Evolutionary conservation across 768 basidiomycete species (phyloP).

Genomic region (Macrolepiota albuminosa): DNA sequence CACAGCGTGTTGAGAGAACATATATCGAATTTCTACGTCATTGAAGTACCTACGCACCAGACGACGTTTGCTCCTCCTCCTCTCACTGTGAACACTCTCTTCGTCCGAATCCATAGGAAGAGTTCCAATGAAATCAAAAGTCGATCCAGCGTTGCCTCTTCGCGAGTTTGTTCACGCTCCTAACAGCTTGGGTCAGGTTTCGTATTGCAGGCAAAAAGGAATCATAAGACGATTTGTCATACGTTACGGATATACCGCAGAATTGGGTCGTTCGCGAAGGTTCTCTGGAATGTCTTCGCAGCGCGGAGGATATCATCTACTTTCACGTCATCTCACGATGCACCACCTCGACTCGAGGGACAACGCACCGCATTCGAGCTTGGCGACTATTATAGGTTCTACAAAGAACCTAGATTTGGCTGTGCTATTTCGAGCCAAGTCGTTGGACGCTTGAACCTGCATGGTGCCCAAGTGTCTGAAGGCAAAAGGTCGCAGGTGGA

Average conservation of each 20-base stretch:
- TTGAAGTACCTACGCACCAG: slow-evolving; percentile 13
- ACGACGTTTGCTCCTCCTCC: slow-evolving; percentile 19
- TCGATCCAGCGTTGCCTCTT: slow-evolving; percentile 1
- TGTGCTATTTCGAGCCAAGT: not conserved
- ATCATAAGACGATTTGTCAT: not conserved
- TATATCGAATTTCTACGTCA: not conserved
- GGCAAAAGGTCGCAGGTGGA: not conserved
- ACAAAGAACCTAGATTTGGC: not conserved
- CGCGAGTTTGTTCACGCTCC: slow-evolving; percentile 2
- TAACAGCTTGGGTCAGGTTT: not conserved
- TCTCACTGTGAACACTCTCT: slow-evolving; percentile 20
- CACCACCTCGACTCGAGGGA: not conserved
- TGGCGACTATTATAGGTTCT: not conserved
- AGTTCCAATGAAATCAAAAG: slow-evolving; percentile 3
- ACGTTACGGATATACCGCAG: slow-evolving; percentile 17
- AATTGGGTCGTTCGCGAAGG: slow-evolving; percentile 17
- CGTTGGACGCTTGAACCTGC: not conserved
- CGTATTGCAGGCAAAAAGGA: not conserved
- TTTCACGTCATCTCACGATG: not conserved
- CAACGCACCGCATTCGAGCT: slow-evolving; percentile 4
- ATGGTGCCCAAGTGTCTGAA: not conserved
- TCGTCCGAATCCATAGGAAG: slow-evolving; percentile 16
- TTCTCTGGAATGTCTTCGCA: slow-evolving; percentile 14
- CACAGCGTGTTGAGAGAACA: not conserved
- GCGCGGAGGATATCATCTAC: slow-evolving; percentile 12